Conservation (phyloP, 2,329 filamentous ascomycete species). For the Scopulariopsis brevicaulis region DNA sequence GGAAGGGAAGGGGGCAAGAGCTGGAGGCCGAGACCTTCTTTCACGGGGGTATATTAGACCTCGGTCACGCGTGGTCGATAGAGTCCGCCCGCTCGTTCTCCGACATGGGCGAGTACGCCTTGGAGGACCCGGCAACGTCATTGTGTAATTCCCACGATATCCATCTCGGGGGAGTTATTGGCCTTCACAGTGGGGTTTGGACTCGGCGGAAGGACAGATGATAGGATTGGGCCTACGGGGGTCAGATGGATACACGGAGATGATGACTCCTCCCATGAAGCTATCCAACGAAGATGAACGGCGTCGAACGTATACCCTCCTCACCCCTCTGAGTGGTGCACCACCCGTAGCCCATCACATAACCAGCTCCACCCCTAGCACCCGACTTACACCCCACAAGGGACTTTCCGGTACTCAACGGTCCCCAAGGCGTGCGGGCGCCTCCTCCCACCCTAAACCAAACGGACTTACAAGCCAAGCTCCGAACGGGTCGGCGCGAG, state of each 20-base stretch:
- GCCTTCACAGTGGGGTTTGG: background rate
- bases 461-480: background rate
- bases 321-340: too few relatives aligned
- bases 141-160: background rate
- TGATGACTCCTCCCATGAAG: too few relatives aligned
- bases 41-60: background rate
- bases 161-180: background rate
- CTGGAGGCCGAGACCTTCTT: background rate
- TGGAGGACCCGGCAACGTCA: background rate
- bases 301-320: too few relatives aligned
- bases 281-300: too few relatives aligned
- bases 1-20: background rate
- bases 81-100: too few relatives aligned
- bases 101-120: background rate
- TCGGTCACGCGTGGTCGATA: background rate
- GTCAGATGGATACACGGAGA: too few relatives aligned
- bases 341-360: too few relatives aligned
- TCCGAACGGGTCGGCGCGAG: background rate
- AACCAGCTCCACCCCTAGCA: too few relatives aligned
- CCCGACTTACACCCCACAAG: background rate
- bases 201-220: background rate
- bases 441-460: background rate
- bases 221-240: background rate
- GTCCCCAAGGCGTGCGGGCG: background rate
- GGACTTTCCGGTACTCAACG: background rate